These are phyloP conservation scores for Leishmania arabica DNA, from an alignment of 208 protist genomes.

Conservation along the genomic window DNA sequence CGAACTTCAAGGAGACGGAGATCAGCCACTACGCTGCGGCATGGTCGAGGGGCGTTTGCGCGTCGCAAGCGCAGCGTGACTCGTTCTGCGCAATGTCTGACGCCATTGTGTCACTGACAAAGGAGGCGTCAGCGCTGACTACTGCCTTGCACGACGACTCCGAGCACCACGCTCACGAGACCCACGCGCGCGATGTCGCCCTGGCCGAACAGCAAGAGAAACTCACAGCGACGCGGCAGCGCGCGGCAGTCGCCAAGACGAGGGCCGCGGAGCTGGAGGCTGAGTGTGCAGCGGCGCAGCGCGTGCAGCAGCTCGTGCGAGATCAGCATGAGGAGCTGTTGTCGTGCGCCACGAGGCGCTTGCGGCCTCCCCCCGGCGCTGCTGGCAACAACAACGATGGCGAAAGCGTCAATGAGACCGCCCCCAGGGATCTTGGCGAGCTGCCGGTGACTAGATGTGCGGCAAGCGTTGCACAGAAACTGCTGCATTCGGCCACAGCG, in stretches of 20 bases:
- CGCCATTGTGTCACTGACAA: neutral
- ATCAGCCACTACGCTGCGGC: constrained; percentile 30
- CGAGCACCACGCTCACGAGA: constrained; percentile 1
- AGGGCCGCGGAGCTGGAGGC: constrained; percentile 14
- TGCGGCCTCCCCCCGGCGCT: neutral
- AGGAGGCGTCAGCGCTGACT: neutral
- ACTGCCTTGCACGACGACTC: neutral
- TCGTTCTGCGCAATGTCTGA: constrained; percentile 6
- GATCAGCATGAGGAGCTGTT: constrained; percentile 7
- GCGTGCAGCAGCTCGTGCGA: constrained; percentile 4
- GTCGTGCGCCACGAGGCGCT: neutral
- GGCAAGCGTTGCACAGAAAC: neutral
- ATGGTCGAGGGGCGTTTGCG: constrained; percentile 15
- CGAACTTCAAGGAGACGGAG: constrained; percentile 11
- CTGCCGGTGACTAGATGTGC: neutral
- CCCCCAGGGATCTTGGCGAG: neutral
- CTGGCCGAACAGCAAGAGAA: constrained; percentile 15
- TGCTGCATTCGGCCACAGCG: neutral
- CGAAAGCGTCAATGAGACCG: neutral
- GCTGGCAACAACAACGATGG: neutral
- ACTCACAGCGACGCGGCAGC: constrained; percentile 11
- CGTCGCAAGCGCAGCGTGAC: constrained; percentile 7
- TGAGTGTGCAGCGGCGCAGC: constrained; percentile 8
- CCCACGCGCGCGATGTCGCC: neutral
- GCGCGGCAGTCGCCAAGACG: constrained; percentile 10